Evolutionary conservation across 1,284 basidiomycete genomes (phyloP), one percentile per base, ranked within the genome.

Genomic region (Afroboletus lepidellus): DNA sequence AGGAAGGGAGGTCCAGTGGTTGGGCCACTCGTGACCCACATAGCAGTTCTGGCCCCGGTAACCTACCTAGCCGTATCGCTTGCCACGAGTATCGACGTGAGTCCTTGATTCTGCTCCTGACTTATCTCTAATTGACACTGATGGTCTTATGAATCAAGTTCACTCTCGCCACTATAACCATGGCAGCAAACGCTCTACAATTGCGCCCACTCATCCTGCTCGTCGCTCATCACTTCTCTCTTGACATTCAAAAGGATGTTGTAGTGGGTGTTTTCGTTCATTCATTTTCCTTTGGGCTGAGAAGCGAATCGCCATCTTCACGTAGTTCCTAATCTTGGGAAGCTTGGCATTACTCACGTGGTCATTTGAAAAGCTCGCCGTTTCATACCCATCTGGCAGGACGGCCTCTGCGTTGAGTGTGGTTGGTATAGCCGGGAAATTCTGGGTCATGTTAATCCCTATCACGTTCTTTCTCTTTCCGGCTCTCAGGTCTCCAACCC

Each of bases 11-110:
- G 79, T 57, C 76, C 81, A 15, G 52, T 81, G n/a, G 68, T 75
- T 62, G 87, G 87, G 0, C 77, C 87, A 20, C 71, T 80, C 13
- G 57, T 78, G 8, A 80, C 83, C 2, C 87, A 90, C 68, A 58
- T 71, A 18, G 53, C 67, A 29, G 77, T 84, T 9, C 67, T 89
- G 20, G 74, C 74, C 11, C 87, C 87, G 2, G 63, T 86, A 38
- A 65, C 81, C 27, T 78, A 76, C 49, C 61, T 71, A 41, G 62
- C 63, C 9, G 59, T 65, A 36, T 71, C 75, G 5, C 64, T 81
- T 32, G 74, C 78, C 23, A 70, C 71, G 54, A 69, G 60, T 16
- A 64, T 75, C 48, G 71, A 74, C 59, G 80, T 82, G 55, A 60
- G 79, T 68, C 23, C 30, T 47, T 50, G 27, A 41, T 44, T 34